Conservation (phyloP, 306 rosid species). For the Clitoria ternatea region DNA sequence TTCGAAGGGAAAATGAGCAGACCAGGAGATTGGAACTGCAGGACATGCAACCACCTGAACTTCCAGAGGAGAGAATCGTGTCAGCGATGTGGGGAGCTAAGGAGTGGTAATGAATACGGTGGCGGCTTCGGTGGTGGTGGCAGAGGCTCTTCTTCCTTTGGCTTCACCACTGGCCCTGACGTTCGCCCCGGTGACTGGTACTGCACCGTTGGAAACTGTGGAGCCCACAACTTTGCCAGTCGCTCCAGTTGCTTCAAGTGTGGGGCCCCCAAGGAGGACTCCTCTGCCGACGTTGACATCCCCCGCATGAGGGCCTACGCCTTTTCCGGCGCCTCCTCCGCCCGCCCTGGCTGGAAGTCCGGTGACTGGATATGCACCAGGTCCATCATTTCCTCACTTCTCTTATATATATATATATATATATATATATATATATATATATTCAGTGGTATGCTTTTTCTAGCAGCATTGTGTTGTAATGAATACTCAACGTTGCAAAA, state of each 20-base stretch:
- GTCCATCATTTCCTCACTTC: constrained; percentile 21
- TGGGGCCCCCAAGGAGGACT: constrained; percentile 70
- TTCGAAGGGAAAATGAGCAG: constrained; percentile 49
- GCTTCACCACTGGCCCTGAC: constrained; percentile 78
- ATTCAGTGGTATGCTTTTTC: too few species aligned
- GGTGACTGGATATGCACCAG: constrained; percentile 93
- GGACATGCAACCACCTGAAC: constrained; percentile 82
- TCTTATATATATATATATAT: not conserved
- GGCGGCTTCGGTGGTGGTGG: constrained; percentile 44
- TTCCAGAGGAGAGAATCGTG: constrained; percentile 87
- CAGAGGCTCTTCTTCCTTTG: constrained; percentile 43
- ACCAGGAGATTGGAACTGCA: constrained; percentile 97
- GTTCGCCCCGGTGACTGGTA: constrained; percentile 95
- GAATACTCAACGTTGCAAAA: too few species aligned
- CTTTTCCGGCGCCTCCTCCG: constrained; percentile 39
- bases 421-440: too few species aligned
- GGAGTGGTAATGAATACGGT: constrained; percentile 31
- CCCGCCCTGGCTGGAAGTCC: constrained; percentile 83
- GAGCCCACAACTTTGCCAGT: constrained; percentile 91
- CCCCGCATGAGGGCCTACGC: constrained; percentile 46
- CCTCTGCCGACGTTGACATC: constrained; percentile 46
- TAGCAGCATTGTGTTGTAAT: too few species aligned
- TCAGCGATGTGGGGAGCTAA: constrained; percentile 70
- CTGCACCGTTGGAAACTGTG: constrained; percentile 71
- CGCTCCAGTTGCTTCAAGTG: constrained; percentile 93